Base-by-base conservation (phyloP, 2,329 filamentous ascomycete species). In the Nannizziopsis arthrosporioides region DNA sequence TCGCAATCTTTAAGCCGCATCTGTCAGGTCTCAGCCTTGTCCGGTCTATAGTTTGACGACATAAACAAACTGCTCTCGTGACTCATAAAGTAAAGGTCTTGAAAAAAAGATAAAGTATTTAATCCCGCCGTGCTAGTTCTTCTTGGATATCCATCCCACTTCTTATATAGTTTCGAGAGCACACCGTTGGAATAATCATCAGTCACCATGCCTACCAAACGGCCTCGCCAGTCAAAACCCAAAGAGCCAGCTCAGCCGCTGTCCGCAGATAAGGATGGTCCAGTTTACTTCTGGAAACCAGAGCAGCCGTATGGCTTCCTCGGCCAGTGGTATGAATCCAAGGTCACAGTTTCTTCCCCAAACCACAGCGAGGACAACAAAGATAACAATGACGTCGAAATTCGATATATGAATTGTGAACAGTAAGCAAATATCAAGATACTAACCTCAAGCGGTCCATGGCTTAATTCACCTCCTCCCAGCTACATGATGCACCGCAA, bases 401-500 rank as follows among this genome's bases (percentile, higher is more conserved):
- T 51, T 15, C 27, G 35, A 9, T 58, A 57, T 45, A 42, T 53
- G 31, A 57, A 55, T 45, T 42, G 49, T 38, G 51, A 55, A 45
- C 49, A 51, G 54, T 55, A 44, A 55, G 49, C 17, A 46, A 9
- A 14, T 8, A 15, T 46, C 36, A 19, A 2, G 14, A 14, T 15
- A 8, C 35, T 35, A n/a, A 30, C 11, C 35, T 30, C 15, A 8
- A n/a, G 35, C n/a, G 27, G 18, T 37, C 2, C 18, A 31, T 42
- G 38, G 42, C 12, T 14, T 30, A 3, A 15, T 17, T 10, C 22
- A 31, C 22, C 5, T 19, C 11, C 15, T 32, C 19, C n/a, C 35
- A 52, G 51, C 22, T 52, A 52, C 49, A 66, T 66, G 58, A 65
- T 66, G 63, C 61, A 62, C 40, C 59, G 57, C 39, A 65, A 66